Conservation (phyloP, 129 eudicot genomes). For the Escallonia rubra region DNA sequence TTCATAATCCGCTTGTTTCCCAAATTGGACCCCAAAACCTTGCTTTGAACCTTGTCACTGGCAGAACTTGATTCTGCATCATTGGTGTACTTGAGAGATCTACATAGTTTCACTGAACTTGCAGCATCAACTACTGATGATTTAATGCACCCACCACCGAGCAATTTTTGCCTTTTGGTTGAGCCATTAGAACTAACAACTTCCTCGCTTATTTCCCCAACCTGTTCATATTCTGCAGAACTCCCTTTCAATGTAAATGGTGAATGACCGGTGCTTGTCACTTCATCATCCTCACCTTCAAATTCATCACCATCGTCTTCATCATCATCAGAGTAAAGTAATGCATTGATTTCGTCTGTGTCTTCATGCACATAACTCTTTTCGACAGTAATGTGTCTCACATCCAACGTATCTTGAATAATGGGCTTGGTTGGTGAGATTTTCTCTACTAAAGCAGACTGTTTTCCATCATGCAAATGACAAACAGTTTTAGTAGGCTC, state of each 20-base stretch:
- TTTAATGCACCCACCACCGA: constrained; percentile 15
- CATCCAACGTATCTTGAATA: constrained; percentile 14
- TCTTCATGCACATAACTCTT: constrained; percentile 66
- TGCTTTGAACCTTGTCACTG: constrained; percentile 10
- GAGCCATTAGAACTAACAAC: constrained; percentile 56
- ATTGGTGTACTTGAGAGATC: constrained; percentile 27
- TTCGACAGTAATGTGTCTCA: constrained; percentile 17
- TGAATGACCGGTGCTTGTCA: constrained; percentile 78
- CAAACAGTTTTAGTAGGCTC: constrained; percentile 21
- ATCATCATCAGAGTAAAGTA: constrained; percentile 68
- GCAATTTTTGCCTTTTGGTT: constrained; percentile 43
- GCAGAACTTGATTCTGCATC: constrained; percentile 60
- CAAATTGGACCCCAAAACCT: constrained; percentile 19
- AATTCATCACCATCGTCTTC: constrained; percentile 19
- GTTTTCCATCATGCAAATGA: constrained; percentile 15
- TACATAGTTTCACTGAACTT: constrained; percentile 32
- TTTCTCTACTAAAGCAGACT: constrained; percentile 3
- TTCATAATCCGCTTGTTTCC: constrained; percentile 41
- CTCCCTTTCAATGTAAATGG: constrained; percentile 43
- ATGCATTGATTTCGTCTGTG: constrained; percentile 69
- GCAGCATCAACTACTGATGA: constrained; percentile 36
- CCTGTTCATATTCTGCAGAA: constrained; percentile 18
- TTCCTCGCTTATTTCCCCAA: constrained; percentile 46
- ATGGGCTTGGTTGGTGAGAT: constrained; percentile 13
- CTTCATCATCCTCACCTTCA: constrained; percentile 56